phyloP scores from a whole-genome alignment of 495 filamentous ascomycete genomes.

The Neurospora sp. region DNA sequence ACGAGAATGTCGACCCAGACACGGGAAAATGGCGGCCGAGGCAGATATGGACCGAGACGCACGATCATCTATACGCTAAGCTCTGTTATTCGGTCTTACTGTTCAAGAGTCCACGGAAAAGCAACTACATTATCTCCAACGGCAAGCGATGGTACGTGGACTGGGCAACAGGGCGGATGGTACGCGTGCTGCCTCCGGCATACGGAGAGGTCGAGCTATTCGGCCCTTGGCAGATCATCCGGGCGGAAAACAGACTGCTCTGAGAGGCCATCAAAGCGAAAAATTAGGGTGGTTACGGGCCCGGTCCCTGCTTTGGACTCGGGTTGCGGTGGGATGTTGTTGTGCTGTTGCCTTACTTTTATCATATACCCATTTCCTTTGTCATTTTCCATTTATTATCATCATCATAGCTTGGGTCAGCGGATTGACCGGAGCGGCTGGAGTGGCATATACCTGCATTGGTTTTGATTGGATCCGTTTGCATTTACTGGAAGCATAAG shows the following conservation, averaged over 20 bases:
- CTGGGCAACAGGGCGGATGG: slow-evolving; percentile 35
- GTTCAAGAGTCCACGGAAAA: slow-evolving; percentile 33
- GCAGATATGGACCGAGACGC: slow-evolving; percentile 34
- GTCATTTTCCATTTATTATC: not conserved
- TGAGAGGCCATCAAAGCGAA: not conserved
- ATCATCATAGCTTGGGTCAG: not conserved
- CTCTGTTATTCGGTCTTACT: slow-evolving; percentile 43
- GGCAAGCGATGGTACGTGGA: slow-evolving; percentile 39
- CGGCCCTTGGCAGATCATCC: slow-evolving; percentile 27
- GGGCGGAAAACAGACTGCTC: slow-evolving; percentile 23
- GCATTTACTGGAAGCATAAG: not conserved
- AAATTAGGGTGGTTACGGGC: not conserved
- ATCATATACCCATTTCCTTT: not conserved
- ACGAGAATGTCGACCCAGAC: slow-evolving; percentile 24
- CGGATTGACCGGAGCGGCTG: not conserved
- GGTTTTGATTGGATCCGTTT: not conserved
- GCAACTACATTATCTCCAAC: slow-evolving; percentile 33
- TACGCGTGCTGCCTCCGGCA: slow-evolving; percentile 28
- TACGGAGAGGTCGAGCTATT: slow-evolving; percentile 29
- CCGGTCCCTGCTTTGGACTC: not conserved
- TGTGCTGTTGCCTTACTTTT: not conserved
- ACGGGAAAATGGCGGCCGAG: slow-evolving; percentile 42
- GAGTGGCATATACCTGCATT: not conserved
- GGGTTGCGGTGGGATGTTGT: not conserved
- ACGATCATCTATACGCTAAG: slow-evolving; percentile 44